Conservation (phyloP, 163 green algal species). For the Chloromonas sp. region DNA sequence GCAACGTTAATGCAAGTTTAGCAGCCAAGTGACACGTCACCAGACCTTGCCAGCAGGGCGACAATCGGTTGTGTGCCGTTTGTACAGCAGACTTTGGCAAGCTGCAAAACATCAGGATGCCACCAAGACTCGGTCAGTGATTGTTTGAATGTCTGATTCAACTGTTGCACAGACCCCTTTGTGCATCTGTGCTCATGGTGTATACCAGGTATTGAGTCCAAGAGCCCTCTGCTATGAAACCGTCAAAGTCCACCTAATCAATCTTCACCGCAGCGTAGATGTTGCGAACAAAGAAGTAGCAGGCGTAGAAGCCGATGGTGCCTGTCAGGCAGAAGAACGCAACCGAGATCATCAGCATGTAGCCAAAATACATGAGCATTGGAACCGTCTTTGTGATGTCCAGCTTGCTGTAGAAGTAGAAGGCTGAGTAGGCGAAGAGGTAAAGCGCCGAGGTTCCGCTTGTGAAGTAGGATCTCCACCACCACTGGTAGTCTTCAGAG, state of each 20-base stretch:
- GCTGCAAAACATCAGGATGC: no score
- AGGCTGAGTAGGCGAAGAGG: constrained; percentile 94
- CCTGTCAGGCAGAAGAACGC: constrained; percentile 93
- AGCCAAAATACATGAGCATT: constrained; percentile 89
- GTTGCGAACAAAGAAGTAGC: constrained; percentile 77
- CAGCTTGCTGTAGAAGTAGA: constrained; percentile 97
- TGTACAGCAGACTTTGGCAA: no score
- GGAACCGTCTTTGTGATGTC: constrained; percentile 86
- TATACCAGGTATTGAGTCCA: no score
- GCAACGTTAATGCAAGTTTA: no score
- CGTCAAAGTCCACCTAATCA: not conserved
- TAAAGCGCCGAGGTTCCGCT: constrained; percentile 87
- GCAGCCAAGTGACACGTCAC: no score
- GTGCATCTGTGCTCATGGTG: no score
- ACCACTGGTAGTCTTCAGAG: constrained; percentile 87
- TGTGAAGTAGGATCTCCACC: constrained; percentile 92
- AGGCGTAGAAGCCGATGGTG: constrained; percentile 93
- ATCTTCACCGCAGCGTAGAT: constrained; percentile 88
- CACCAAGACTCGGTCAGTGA: no score
- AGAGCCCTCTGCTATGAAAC: no score
- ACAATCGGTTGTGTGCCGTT: no score
- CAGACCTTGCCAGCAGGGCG: no score
- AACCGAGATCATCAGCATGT: constrained; percentile 79
- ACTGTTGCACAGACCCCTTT: no score
- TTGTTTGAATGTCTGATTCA: no score